Evolutionary conservation across 2,329 filamentous ascomycete species (phyloP).

Genomic region (Cyanodermella asteris): DNA sequence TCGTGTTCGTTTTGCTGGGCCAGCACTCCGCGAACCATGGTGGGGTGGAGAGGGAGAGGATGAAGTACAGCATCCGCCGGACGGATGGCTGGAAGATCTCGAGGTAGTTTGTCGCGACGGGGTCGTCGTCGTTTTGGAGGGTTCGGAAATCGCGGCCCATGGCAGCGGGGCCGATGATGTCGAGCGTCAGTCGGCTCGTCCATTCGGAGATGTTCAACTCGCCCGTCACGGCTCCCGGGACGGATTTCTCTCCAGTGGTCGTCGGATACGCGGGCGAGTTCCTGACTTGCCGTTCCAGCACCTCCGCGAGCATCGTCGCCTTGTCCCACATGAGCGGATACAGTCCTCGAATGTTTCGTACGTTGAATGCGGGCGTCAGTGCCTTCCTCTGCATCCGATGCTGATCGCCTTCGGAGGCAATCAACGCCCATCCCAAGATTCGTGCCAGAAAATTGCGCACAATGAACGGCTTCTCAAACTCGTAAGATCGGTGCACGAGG

Average conservation of each 20-base stretch:
- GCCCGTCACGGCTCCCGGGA: too few species aligned
- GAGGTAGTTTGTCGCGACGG: constrained; percentile 19
- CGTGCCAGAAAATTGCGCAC: constrained; percentile 3
- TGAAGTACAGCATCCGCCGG: too few species aligned
- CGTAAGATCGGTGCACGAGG: constrained; percentile 20
- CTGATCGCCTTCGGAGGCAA: constrained; percentile 8
- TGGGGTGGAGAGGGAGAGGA: too few species aligned
- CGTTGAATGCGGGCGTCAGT: constrained; percentile 3
- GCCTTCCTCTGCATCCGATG: constrained; percentile 3
- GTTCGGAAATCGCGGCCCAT: constrained; percentile 21
- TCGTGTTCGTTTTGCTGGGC: too few species aligned
- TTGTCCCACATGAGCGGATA: too few species aligned
- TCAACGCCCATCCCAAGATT: constrained; percentile 7
- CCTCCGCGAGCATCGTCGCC: too few species aligned
- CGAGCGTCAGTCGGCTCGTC: constrained; percentile 22
- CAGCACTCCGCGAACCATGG: too few species aligned
- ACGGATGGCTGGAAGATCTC: too few species aligned
- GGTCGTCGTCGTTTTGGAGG: constrained; percentile 16
- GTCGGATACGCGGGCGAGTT: too few species aligned
- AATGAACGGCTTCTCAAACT: constrained; percentile 6
- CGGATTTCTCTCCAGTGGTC: too few species aligned
- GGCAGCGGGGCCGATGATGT: constrained; percentile 22
- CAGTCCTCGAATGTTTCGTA: constrained; percentile 2
- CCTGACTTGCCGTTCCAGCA: too few species aligned
- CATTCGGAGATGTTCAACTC: too few species aligned